Base-by-base conservation (phyloP, 2,329 filamentous ascomycete species). In the Sordariomycetes sp. region DNA sequence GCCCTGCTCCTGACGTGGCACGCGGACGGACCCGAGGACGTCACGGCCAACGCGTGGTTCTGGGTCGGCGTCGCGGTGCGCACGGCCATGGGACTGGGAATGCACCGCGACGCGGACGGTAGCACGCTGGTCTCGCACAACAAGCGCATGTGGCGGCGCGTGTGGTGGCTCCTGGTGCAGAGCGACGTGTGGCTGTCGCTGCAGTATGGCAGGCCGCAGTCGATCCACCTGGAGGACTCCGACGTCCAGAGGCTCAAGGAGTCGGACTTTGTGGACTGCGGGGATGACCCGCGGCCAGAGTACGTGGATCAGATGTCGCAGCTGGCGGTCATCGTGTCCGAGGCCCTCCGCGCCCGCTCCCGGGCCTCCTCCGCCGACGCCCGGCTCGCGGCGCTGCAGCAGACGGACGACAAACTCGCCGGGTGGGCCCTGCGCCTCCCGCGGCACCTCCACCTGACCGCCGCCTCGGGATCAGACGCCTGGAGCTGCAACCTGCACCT, bases 1-100 rank as follows among this genome's bases (percentile, higher is more conserved):
- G 77, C 79, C 1, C 67, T 82, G 24, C 71, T 82, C 1, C 63
- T 82, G 57, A 81, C 78, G 2, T 82, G 79, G 80, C 76, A 80
- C 61, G 76, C 77, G 1, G 77, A 82, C 54, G 74, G 76, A 16
- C 76, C 78, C 25, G 79, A 82, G 61, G 78, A 81, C 64, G 75
- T 81, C 7, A 69, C 77, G 4, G 76, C 77, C 46, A 81, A 82
- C 62, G 74, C 76, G 18, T 79, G 71, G 68, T 69, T 70, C 60
- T 82, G 79, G 79, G 71, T 81, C 7, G 79, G 79, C 2, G 71
- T 79, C 3, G 79, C 78, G 5, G 72, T 72, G 20, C 72, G 79
- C 5, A 79, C 76, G 37, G 79, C 78, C 1, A 74, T 77, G 0
- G 79, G 79, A 0, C 67, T 81, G 57, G 79, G 79, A n/a, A 79